Evolutionary conservation across 2,329 filamentous ascomycete species (phyloP).

Genomic region (Ceratocystis lukuohia): DNA sequence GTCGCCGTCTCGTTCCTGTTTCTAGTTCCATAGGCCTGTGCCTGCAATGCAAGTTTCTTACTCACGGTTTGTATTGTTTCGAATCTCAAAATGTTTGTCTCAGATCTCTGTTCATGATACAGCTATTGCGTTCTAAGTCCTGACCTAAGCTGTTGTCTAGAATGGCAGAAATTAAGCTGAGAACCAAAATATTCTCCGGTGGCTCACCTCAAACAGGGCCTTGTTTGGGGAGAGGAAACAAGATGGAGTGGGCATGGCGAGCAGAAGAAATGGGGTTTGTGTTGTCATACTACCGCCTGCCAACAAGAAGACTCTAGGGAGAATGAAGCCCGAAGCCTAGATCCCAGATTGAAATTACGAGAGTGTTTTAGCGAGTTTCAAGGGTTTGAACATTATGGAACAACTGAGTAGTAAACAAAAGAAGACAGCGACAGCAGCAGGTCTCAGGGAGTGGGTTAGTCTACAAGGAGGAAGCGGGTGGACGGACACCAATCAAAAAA

Average conservation of each 20-base stretch:
- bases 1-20: not conserved
- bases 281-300: not conserved
- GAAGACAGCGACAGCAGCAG: not conserved
- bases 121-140: not conserved
- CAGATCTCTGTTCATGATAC: slow-evolving; percentile 5
- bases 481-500: not conserved
- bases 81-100: slow-evolving; percentile 7
- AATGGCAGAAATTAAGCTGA: not conserved
- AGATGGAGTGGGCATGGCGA: not conserved
- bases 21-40: not conserved
- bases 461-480: not conserved
- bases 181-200: not conserved
- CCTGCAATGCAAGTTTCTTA: not conserved
- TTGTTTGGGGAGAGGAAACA: slow-evolving; percentile 1
- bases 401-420: not conserved
- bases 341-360: slow-evolving; percentile 30
- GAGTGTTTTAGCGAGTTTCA: slow-evolving; percentile 42
- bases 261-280: not conserved
- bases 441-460: not conserved
- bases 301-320: slow-evolving; percentile 23
- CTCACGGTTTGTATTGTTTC: slow-evolving; percentile 1
- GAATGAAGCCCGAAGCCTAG: not conserved
- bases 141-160: not conserved
- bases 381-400: slow-evolving; percentile 25
- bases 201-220: slow-evolving; percentile 4